phyloP scores from a whole-genome alignment of 257 asterid genomes.

The Solanum phureja region DNA sequence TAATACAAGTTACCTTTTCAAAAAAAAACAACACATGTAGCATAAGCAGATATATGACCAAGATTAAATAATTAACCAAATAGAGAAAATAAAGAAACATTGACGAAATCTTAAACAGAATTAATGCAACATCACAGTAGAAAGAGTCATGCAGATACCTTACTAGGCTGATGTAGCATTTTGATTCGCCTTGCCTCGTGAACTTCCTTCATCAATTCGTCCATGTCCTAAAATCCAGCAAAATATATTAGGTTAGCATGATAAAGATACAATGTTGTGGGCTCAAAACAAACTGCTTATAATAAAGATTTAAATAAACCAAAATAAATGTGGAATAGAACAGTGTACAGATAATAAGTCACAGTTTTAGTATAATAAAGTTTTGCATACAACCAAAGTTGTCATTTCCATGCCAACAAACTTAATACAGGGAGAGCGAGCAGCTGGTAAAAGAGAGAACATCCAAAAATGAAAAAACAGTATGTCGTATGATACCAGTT shows the following conservation, averaged over 20 bases:
- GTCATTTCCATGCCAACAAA: neutral
- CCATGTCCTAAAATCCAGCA: constrained; percentile 47
- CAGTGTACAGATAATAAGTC: neutral
- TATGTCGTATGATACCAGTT: neutral
- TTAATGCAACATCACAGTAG: neutral
- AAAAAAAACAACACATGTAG: neutral
- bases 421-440: neutral
- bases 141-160: constrained; percentile 32
- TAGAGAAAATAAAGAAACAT: neutral
- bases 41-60: neutral
- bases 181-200: constrained; percentile 90
- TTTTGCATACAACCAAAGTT: neutral
- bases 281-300: neutral
- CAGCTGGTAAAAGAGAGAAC: neutral
- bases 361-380: neutral
- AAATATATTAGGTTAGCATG: neutral
- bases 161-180: constrained; percentile 94
- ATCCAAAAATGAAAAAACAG: neutral
- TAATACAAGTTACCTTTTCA: no score
- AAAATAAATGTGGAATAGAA: neutral
- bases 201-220: constrained; percentile 91
- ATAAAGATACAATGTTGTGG: neutral
- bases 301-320: neutral
- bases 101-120: neutral
- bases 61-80: neutral